These are phyloP conservation scores for Plasmodium adleri DNA, from an alignment of 169 alveolate species.

Conservation along the genomic window DNA sequence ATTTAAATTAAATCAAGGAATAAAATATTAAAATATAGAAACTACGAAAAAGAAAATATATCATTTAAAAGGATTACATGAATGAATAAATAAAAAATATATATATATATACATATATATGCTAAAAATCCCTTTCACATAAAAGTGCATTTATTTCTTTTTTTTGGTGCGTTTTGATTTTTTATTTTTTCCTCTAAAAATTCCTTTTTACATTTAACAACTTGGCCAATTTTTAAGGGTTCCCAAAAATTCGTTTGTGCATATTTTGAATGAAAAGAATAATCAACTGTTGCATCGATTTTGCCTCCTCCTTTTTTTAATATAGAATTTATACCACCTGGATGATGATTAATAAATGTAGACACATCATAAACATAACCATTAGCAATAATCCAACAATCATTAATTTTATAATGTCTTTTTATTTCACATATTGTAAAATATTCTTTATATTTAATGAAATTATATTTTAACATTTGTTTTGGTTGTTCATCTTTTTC, in stretches of 20 bases:
- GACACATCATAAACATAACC: slow-evolving; percentile 87
- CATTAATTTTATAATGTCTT: slow-evolving; percentile 77
- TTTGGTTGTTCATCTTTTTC: slow-evolving; percentile 6
- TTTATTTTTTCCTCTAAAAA: slow-evolving; percentile 7
- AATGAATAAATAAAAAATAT: neutral
- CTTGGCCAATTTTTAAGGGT: slow-evolving; percentile 54
- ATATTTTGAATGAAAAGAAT: slow-evolving; percentile 55
- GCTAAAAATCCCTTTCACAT: slow-evolving; percentile 11
- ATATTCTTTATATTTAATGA: slow-evolving; percentile 27
- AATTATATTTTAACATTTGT: neutral
- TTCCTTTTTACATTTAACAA: slow-evolving; percentile 39
- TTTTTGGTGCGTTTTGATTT: slow-evolving; percentile 4
- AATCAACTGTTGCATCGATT: slow-evolving; percentile 49
- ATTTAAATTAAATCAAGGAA: no score
- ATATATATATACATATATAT: neutral
- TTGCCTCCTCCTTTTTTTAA: slow-evolving; percentile 39
- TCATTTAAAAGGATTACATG: no score
- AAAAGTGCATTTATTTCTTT: slow-evolving; percentile 13
- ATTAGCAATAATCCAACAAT: slow-evolving; percentile 85
- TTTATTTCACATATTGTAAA: slow-evolving; percentile 59
- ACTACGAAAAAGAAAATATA: no score
- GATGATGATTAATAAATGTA: slow-evolving; percentile 80
- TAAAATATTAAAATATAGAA: no score
- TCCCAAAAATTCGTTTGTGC: slow-evolving; percentile 65
- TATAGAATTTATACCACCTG: slow-evolving; percentile 84